phyloP scores from a whole-genome alignment of 83 land plant genomes.

The Larix sibirica region DNA sequence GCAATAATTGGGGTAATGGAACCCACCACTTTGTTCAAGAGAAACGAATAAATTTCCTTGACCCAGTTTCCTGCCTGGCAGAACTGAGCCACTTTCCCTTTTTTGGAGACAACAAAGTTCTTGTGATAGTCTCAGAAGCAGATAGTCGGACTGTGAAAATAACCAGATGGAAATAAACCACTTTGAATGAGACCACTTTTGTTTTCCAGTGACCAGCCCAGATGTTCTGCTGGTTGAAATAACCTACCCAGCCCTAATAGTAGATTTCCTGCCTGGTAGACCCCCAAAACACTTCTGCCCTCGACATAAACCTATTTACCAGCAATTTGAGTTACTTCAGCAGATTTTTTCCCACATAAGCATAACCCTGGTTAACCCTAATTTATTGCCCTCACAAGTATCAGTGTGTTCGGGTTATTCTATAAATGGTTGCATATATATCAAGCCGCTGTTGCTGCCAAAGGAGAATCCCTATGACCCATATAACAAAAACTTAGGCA shows the following conservation, averaged over 20 bases:
- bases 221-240: not conserved
- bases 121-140: not conserved
- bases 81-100: not conserved
- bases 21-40: not conserved
- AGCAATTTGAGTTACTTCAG: not conserved
- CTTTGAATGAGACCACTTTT: not conserved
- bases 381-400: not conserved
- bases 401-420: not conserved
- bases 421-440: not conserved
- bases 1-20: not conserved
- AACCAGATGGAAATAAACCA: slow-evolving; percentile 1
- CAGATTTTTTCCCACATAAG: not conserved
- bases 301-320: not conserved
- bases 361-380: slow-evolving; percentile 4
- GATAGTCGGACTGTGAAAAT: not conserved
- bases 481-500: no score
- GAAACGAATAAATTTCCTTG: not conserved
- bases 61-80: not conserved
- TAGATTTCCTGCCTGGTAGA: not conserved
- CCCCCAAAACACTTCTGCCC: not conserved
- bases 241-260: not conserved
- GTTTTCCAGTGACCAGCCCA: not conserved
- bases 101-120: not conserved
- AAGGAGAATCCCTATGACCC: not conserved
- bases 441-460: not conserved